A percentile compares a stretch with the other conserved stretches of the same genome.
Conservation (phyloP, 2,329 filamentous ascomycete genomes). For the Claviceps sp. region DNA sequence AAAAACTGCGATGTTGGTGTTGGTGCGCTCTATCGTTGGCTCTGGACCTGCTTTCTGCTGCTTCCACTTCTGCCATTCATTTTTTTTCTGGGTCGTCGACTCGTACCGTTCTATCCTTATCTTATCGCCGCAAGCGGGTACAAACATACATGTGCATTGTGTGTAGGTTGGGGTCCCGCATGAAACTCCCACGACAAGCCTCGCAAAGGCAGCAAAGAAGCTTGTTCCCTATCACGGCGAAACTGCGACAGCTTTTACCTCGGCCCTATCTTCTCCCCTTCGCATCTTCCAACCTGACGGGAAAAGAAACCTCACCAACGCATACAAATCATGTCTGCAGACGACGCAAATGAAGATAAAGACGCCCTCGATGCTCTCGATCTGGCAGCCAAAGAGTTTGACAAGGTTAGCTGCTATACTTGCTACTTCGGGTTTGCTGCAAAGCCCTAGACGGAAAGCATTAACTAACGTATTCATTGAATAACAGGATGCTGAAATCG, state of each 20-base stretch:
- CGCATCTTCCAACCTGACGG: too few species aligned
- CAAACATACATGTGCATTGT: too few species aligned
- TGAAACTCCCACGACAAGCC: background rate
- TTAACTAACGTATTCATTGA: slow-evolving; percentile 9
- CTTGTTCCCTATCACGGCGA: background rate
- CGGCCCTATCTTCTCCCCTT: background rate
- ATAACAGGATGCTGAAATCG: slow-evolving; percentile 77
- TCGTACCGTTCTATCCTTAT: slow-evolving; percentile 15
- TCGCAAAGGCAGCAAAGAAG: background rate
- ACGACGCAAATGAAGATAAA: slow-evolving; percentile 41
- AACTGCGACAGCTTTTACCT: background rate
- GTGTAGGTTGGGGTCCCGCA: slow-evolving; percentile 6
- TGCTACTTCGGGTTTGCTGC: too few species aligned
- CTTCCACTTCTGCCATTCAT: slow-evolving; percentile 9
- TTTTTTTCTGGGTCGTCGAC: slow-evolving; percentile 12
- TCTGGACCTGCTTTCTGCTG: background rate
- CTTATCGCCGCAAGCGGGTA: slow-evolving; percentile 24
- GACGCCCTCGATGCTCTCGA: slow-evolving; percentile 73
- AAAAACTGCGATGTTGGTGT: too few species aligned
- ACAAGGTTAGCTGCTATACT: slow-evolving; percentile 53
- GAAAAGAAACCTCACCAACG: too few species aligned
- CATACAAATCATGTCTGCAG: slow-evolving; percentile 21
- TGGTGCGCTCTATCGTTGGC: too few species aligned
- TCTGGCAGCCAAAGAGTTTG: slow-evolving; percentile 76
- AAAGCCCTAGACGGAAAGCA: background rate